Evolutionary conservation across 768 basidiomycete genomes (phyloP).

Genomic region (Filobasidium wieringae): DNA sequence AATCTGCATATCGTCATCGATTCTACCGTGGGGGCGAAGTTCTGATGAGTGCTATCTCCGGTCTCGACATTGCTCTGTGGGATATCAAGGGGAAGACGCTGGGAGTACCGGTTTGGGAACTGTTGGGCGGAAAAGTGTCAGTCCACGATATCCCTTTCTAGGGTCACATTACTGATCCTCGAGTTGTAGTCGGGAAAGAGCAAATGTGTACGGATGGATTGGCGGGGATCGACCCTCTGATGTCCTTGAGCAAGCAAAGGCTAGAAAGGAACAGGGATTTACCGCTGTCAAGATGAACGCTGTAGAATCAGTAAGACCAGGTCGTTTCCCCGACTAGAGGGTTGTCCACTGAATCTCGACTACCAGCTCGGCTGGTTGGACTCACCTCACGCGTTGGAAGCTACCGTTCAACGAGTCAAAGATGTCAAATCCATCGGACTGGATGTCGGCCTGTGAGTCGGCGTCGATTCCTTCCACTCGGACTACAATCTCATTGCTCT

Average conservation of each 20-base stretch:
- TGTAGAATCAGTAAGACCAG: conserved; percentile 39
- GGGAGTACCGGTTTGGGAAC: conserved; percentile 50
- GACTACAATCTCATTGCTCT: not conserved
- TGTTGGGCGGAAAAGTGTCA: conserved; percentile 54
- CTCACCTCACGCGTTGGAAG: conserved; percentile 47
- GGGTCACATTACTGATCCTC: not conserved
- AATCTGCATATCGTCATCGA: conserved; percentile 51
- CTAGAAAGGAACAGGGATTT: conserved; percentile 53
- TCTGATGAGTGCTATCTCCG: conserved; percentile 45
- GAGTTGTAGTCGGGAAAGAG: conserved; percentile 10
- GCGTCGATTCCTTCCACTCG: not conserved
- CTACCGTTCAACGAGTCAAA: conserved; percentile 47
- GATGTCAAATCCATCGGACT: conserved; percentile 48
- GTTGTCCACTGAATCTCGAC: not conserved
- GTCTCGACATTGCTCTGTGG: conserved; percentile 56
- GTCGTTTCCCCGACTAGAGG: not conserved
- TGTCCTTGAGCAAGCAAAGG: conserved; percentile 47
- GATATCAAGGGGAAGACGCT: conserved; percentile 64
- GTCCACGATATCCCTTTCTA: not conserved
- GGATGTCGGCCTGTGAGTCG: conserved; percentile 46
- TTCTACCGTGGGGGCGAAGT: conserved; percentile 62
- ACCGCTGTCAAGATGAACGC: conserved; percentile 65
- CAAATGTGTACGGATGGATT: conserved; percentile 44
- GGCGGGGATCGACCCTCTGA: conserved; percentile 45
- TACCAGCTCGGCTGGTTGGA: conserved; percentile 49